Percentiles rank a stretch among this genome's conserved stretches.
phyloP scores from a whole-genome alignment of 169 alveolate genomes.

The Cryptosporidium baileyi region DNA sequence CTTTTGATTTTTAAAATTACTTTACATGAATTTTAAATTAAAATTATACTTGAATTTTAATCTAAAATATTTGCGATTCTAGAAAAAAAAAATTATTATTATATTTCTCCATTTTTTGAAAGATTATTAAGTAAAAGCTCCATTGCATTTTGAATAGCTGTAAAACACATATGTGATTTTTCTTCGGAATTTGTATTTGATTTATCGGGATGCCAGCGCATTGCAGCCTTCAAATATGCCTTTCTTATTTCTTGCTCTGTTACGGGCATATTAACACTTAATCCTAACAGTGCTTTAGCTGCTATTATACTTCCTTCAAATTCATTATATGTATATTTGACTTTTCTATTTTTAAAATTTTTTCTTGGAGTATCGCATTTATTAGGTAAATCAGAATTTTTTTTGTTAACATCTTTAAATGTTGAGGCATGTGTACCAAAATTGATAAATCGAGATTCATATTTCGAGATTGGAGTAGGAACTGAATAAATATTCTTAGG shows the following conservation, averaged over 20 bases:
- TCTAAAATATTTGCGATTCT: not conserved
- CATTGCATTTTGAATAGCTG: constrained; percentile 67
- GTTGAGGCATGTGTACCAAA: not conserved
- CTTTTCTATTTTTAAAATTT: not conserved
- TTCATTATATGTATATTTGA: no score
- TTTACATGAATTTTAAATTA: no score
- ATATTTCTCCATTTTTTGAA: constrained; percentile 12
- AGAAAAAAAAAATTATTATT: not conserved
- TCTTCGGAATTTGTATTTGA: not conserved
- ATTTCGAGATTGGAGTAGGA: not conserved
- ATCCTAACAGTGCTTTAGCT: constrained; percentile 60
- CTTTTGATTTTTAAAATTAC: no score
- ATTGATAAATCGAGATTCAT: not conserved
- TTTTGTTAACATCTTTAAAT: not conserved
- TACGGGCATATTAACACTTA: constrained; percentile 33
- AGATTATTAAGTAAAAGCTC: constrained; percentile 6
- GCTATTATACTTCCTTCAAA: constrained; percentile 55
- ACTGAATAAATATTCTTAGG: not conserved
- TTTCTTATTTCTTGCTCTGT: constrained; percentile 54
- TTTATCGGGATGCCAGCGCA: constrained; percentile 70
- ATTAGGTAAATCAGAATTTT: not conserved
- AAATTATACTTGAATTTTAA: no score
- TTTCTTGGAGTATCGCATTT: constrained; percentile 28
- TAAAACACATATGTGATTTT: constrained; percentile 35
- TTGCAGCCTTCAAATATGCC: constrained; percentile 67